Evolutionary conservation across 1,284 basidiomycete species (phyloP).

Genomic region (Melampsora larici-populina): DNA sequence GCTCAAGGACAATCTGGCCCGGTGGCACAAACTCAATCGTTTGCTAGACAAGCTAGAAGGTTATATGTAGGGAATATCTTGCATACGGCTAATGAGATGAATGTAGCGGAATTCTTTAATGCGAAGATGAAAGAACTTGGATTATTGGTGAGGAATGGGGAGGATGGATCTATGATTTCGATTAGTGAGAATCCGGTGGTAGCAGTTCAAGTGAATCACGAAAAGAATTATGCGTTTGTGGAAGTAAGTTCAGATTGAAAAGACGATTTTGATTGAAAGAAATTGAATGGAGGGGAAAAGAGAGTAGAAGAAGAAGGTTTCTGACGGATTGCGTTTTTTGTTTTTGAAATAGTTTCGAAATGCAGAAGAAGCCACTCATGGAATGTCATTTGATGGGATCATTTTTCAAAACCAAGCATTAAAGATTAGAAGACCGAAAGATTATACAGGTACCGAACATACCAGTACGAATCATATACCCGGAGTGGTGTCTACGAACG

Average conservation of each 20-base stretch:
- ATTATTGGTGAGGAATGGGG: constrained; percentile 71
- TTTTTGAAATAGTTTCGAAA: constrained; percentile 74
- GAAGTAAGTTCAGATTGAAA: constrained; percentile 62
- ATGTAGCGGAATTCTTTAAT: constrained; percentile 89
- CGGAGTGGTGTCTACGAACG: constrained; percentile 86
- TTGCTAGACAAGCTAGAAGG: constrained; percentile 82
- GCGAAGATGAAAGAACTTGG: constrained; percentile 77
- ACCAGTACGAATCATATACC: constrained; percentile 66
- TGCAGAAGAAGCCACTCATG: constrained; percentile 89
- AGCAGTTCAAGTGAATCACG: constrained; percentile 89
- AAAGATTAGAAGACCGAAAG: constrained; percentile 93
- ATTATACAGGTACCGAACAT: constrained; percentile 69
- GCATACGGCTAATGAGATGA: constrained; percentile 82
- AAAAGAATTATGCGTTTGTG: constrained; percentile 96
- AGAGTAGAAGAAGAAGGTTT: not conserved
- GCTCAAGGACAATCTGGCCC: constrained; percentile 45
- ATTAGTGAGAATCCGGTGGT: constrained; percentile 69
- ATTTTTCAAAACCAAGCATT: constrained; percentile 87
- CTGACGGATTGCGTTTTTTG: not conserved
- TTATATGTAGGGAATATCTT: constrained; percentile 95
- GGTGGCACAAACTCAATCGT: constrained; percentile 38
- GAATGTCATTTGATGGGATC: constrained; percentile 94
- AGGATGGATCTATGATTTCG: constrained; percentile 40
- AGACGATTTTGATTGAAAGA: not conserved
- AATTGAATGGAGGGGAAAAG: not conserved